Percentiles rank a stretch among this genome's conserved stretches.
phyloP scores from a whole-genome alignment of 2,329 filamentous ascomycete species.

The Graphilbum sp. region DNA sequence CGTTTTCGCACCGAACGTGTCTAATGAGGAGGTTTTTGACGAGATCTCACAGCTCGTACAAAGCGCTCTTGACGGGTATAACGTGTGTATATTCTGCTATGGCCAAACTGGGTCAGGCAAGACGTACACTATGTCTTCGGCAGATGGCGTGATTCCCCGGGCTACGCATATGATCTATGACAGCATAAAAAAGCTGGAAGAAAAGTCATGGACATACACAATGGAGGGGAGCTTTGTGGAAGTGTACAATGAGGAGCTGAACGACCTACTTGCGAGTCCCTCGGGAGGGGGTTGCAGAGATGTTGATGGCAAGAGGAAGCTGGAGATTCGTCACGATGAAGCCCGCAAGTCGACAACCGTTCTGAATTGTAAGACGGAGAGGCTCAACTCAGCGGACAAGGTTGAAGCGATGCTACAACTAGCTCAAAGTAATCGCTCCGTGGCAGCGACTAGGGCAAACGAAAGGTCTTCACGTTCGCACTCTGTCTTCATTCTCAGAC shows the following conservation, averaged over 20 bases:
- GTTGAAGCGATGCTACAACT: constrained; percentile 67
- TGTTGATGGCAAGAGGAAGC: constrained; percentile 57
- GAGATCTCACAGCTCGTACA: constrained; percentile 96
- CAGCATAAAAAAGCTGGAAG: constrained; percentile 64
- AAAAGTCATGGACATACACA: constrained; percentile 85
- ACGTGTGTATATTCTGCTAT: constrained; percentile 98
- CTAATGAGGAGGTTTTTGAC: constrained; percentile 79
- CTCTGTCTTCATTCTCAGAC: constrained; percentile 87
- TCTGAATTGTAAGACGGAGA: constrained; percentile 61
- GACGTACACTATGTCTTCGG: constrained; percentile 86
- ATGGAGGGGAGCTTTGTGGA: constrained; percentile 95
- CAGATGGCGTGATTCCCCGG: constrained; percentile 86
- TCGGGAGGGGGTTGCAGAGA: no score
- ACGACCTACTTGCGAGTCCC: constrained; percentile 56
- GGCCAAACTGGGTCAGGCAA: constrained; percentile 96
- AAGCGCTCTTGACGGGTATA: constrained; percentile 91
- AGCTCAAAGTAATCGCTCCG: constrained; percentile 73
- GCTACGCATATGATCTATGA: constrained; percentile 90
- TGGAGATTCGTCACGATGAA: constrained; percentile 80
- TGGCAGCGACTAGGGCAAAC: constrained; percentile 95
- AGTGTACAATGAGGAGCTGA: constrained; percentile 95
- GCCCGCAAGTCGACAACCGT: constrained; percentile 67
- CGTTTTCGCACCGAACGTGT: constrained; percentile 63
- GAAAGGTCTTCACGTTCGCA: constrained; percentile 88
- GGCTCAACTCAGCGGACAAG: constrained; percentile 60